Evolutionary conservation across 305 asterid genomes (phyloP).

Genomic region (Caryopteris hybrid): DNA sequence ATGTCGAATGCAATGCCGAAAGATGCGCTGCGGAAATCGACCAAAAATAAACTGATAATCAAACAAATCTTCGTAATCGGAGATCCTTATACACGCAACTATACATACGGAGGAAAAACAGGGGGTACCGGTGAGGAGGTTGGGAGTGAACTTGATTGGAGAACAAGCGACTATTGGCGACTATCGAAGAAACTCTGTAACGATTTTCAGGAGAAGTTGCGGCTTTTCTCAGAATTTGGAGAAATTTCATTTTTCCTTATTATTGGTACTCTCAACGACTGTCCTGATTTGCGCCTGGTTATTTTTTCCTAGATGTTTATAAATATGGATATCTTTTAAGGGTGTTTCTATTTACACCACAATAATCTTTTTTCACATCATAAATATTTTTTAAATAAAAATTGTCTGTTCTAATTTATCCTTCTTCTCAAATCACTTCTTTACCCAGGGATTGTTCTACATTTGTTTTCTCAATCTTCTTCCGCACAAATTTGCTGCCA

Average conservation of each 20-base stretch:
- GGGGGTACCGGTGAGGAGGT: not conserved
- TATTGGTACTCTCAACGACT: not conserved
- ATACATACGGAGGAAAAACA: not conserved
- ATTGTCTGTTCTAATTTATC: too few relatives aligned
- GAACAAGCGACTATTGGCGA: constrained; percentile 22
- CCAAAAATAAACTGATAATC: not conserved
- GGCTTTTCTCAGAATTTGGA: constrained; percentile 40
- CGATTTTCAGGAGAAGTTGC: constrained; percentile 25
- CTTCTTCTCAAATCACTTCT: too few relatives aligned
- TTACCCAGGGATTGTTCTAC: too few relatives aligned
- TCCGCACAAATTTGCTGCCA: too few relatives aligned
- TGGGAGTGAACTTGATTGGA: constrained; percentile 30
- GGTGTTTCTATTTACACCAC: too few relatives aligned
- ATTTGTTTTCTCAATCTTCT: too few relatives aligned
- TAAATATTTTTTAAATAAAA: too few relatives aligned
- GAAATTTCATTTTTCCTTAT: constrained; percentile 25
- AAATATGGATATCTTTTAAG: too few relatives aligned
- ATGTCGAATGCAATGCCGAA: constrained; percentile 94
- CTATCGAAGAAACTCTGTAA: constrained; percentile 23
- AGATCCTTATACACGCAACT: not conserved
- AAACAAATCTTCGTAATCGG: not conserved
- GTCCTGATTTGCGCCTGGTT: not conserved
- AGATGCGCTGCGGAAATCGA: constrained; percentile 32
- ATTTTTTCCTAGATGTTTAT: too few relatives aligned
- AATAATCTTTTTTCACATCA: too few relatives aligned